phyloP scores from a whole-genome alignment of 192 early-diverging fungal species.

The Coemansia sp. region DNA sequence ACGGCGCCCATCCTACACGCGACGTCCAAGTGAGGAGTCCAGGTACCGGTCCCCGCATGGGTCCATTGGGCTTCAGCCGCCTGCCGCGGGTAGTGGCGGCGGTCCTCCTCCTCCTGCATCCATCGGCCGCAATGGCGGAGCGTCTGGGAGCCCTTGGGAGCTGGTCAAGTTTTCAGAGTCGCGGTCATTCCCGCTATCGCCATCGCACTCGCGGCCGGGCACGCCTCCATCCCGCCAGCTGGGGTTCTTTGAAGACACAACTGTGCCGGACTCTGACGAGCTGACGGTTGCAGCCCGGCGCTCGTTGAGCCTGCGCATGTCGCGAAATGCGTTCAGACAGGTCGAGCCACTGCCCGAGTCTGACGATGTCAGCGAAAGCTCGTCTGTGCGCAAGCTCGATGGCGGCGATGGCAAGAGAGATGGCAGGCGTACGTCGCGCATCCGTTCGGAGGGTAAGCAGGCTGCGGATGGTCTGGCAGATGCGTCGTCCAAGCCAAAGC shows the following conservation, averaged over 20 bases:
- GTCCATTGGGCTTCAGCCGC: constrained; percentile 2
- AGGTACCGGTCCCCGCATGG: constrained; percentile 13
- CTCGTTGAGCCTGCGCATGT: constrained; percentile 48
- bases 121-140: neutral
- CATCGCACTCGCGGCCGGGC: constrained; percentile 25
- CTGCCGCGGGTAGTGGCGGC: neutral
- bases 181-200: constrained; percentile 26
- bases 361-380: constrained; percentile 13
- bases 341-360: constrained; percentile 47
- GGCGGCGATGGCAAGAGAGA: neutral
- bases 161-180: constrained; percentile 30
- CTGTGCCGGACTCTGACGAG: constrained; percentile 45
- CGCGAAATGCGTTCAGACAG: constrained; percentile 34
- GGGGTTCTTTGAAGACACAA: constrained; percentile 40
- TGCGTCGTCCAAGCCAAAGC: neutral
- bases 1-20: constrained; percentile 7
- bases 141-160: constrained; percentile 39
- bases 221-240: constrained; percentile 23
- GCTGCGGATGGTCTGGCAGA: neutral
- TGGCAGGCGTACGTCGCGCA: neutral
- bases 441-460: neutral
- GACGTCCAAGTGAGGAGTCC: constrained; percentile 20
- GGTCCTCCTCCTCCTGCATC: neutral
- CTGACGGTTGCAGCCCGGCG: constrained; percentile 38
- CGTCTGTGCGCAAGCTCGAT: neutral